Conservation (phyloP, 495 filamentous ascomycete genomes). For the Pyrenopolyporus hunteri region DNA sequence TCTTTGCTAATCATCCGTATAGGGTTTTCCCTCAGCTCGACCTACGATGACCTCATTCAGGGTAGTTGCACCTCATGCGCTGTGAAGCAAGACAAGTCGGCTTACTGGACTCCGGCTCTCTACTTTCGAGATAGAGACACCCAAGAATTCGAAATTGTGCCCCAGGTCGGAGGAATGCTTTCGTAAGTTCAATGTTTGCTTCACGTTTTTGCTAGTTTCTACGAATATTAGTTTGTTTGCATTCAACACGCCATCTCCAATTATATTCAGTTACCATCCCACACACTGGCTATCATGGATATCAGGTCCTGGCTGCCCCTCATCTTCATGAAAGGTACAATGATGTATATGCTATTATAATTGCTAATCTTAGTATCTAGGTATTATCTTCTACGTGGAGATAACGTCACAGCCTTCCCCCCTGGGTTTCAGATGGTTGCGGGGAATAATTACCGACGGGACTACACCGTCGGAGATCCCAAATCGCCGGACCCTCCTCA, state of each 20-base stretch:
- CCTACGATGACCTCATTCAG: slow-evolving; percentile 55
- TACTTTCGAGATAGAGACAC: slow-evolving; percentile 65
- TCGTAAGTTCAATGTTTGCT: slow-evolving; percentile 51
- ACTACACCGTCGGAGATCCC: slow-evolving; percentile 67
- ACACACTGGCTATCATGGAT: no score
- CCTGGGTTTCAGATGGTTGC: slow-evolving; percentile 83
- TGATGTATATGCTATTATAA: no score
- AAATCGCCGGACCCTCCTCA: slow-evolving; percentile 71
- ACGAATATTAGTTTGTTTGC: neutral
- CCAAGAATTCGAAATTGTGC: slow-evolving; percentile 51
- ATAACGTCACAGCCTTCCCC: slow-evolving; percentile 77
- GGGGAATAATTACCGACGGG: slow-evolving; percentile 70
- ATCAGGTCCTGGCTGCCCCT: no score
- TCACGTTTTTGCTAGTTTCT: neutral
- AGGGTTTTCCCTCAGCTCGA: slow-evolving; percentile 58
- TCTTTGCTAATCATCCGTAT: slow-evolving; percentile 4
- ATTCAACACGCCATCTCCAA: neutral
- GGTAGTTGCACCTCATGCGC: slow-evolving; percentile 69
- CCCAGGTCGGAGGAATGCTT: slow-evolving; percentile 66
- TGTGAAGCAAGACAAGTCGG: slow-evolving; percentile 68
- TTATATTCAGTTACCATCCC: neutral
- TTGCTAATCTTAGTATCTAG: slow-evolving; percentile 47
- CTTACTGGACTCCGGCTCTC: slow-evolving; percentile 70
- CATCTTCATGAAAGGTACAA: no score
- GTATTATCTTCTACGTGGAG: slow-evolving; percentile 74